These are phyloP conservation scores for Exsudoporus floridanus DNA, from an alignment of 1,284 basidiomycete species.

Conservation along the genomic window DNA sequence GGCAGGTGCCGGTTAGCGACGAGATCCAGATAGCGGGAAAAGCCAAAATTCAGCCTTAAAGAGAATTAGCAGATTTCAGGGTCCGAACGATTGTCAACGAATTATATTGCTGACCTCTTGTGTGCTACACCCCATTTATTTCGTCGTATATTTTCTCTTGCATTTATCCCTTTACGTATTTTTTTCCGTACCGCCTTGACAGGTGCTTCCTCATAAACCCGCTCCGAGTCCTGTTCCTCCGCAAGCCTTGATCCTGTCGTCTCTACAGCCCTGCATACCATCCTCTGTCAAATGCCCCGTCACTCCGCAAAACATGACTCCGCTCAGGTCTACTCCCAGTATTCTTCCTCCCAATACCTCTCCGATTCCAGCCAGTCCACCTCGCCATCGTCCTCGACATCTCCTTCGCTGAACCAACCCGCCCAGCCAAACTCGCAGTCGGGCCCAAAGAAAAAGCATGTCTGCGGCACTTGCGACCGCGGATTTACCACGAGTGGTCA, in stretches of 20 bases:
- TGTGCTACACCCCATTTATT: conserved; percentile 27
- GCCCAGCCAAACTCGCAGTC: background rate
- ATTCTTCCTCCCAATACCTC: conserved; percentile 20
- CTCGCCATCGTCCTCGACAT: conserved; percentile 24
- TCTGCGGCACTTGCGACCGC: conserved; percentile 65
- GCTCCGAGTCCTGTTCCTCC: conserved; percentile 28
- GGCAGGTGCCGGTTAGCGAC: conserved; percentile 33
- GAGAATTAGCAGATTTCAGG: conserved; percentile 33
- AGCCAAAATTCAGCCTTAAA: conserved; percentile 34
- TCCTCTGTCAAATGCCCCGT: conserved; percentile 28
- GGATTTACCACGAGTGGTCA: conserved; percentile 84
- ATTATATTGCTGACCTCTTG: conserved; percentile 26
- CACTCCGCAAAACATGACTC: conserved; percentile 32
- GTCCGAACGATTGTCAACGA: conserved; percentile 32
- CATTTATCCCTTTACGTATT: conserved; percentile 33
- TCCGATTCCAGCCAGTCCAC: conserved; percentile 30
- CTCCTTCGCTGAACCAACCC: background rate
- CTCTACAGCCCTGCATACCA: conserved; percentile 30
- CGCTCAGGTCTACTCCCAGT: conserved; percentile 21
- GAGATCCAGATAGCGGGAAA: conserved; percentile 35
- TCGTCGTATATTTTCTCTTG: conserved; percentile 22
- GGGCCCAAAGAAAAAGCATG: conserved; percentile 55
- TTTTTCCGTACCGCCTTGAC: conserved; percentile 38
- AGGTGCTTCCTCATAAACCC: conserved; percentile 36
- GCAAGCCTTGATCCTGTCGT: conserved; percentile 29